Evolutionary conservation across 2,329 filamentous ascomycete species (phyloP).

Genomic region (Calonectria pseudoreteaudii): DNA sequence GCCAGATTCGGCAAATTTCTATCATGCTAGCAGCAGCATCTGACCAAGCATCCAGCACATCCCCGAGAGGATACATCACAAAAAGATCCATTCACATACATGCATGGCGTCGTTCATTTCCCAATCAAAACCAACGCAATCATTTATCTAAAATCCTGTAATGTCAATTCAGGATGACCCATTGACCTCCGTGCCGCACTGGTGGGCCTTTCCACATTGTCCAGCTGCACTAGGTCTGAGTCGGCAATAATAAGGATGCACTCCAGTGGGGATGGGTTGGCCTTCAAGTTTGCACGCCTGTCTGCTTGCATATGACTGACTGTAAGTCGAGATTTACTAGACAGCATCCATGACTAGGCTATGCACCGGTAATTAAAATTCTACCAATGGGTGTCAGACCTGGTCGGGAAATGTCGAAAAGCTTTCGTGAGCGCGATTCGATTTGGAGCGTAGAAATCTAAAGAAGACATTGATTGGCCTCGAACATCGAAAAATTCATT

Average conservation of each 20-base stretch:
- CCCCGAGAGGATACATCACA: neutral
- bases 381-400: neutral
- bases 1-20: neutral
- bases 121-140: neutral
- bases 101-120: conserved; percentile 4
- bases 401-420: neutral
- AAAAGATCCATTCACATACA: neutral
- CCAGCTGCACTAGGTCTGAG: neutral
- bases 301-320: neutral
- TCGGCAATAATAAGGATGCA: neutral
- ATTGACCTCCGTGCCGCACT: neutral
- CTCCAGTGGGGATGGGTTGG: neutral
- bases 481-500: neutral
- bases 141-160: neutral
- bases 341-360: neutral
- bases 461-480: neutral
- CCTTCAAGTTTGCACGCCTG: neutral
- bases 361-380: neutral
- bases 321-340: neutral
- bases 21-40: neutral
- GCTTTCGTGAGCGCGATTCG: neutral
- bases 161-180: neutral
- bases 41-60: neutral
- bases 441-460: neutral
- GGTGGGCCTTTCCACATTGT: neutral